Evolutionary conservation across 1,284 basidiomycete species (phyloP).

Genomic region (Austroboletus niveus): DNA sequence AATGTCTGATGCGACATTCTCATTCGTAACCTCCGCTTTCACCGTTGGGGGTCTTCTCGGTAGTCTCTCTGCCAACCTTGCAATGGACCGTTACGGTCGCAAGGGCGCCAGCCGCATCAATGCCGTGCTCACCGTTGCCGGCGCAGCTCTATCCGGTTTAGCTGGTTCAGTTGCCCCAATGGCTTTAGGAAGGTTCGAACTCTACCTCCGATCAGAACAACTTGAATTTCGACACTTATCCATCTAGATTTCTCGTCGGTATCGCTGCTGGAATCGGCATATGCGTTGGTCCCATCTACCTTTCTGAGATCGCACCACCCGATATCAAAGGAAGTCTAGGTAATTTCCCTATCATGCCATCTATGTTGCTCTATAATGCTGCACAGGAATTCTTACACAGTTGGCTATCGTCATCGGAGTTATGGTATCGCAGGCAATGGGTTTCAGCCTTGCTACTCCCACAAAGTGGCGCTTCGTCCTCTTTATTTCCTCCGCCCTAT

Average conservation of each 20-base stretch:
- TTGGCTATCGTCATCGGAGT: slow-evolving; percentile 84
- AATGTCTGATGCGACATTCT: slow-evolving; percentile 76
- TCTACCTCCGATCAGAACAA: background rate
- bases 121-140: slow-evolving; percentile 55
- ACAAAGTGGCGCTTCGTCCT: slow-evolving; percentile 75
- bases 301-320: slow-evolving; percentile 78
- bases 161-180: slow-evolving; percentile 59
- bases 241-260: slow-evolving; percentile 69
- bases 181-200: slow-evolving; percentile 62
- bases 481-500: slow-evolving; percentile 59
- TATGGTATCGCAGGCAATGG: slow-evolving; percentile 71
- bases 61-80: slow-evolving; percentile 64
- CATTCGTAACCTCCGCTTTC: slow-evolving; percentile 79
- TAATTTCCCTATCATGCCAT: slow-evolving; percentile 16
- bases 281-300: slow-evolving; percentile 84
- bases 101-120: slow-evolving; percentile 62
- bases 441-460: slow-evolving; percentile 61
- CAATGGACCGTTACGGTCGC: slow-evolving; percentile 71
- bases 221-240: background rate
- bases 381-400: slow-evolving; percentile 81
- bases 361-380: slow-evolving; percentile 12
- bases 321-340: slow-evolving; percentile 74
- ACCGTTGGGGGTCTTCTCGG: slow-evolving; percentile 87
- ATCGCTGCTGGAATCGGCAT: slow-evolving; percentile 81
- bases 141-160: slow-evolving; percentile 64